Evolutionary conservation across 345 rosid genomes (phyloP).

Genomic region (Adansonia digitata): DNA sequence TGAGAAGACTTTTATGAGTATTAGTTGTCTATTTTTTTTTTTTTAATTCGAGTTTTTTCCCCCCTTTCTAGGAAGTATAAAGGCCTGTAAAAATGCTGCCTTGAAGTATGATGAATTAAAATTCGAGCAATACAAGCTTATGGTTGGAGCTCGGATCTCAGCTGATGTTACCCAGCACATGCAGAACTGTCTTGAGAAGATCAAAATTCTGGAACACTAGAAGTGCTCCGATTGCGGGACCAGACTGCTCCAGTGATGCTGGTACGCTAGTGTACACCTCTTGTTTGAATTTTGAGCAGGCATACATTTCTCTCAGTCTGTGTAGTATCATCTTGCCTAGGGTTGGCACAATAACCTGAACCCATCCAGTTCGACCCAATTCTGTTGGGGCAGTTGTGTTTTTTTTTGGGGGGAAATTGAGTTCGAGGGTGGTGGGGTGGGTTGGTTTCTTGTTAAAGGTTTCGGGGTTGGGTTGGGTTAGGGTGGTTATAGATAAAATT

Average conservation of each 20-base stretch:
- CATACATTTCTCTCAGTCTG: neutral
- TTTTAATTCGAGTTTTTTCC: neutral
- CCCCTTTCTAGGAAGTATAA: slow-evolving; percentile 43
- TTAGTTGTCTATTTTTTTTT: too few relatives aligned
- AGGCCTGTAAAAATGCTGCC: slow-evolving; percentile 61
- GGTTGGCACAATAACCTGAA: too few relatives aligned
- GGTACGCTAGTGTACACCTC: neutral
- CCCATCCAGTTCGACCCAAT: too few relatives aligned
- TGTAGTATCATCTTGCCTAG: neutral
- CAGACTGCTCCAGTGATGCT: neutral
- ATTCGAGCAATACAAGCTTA: slow-evolving; percentile 60
- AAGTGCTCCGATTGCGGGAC: neutral
- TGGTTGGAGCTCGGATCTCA: slow-evolving; percentile 34
- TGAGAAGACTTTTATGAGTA: too few relatives aligned
- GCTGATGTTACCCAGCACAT: slow-evolving; percentile 47
- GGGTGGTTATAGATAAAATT: too few relatives aligned
- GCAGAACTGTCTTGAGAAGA: slow-evolving; percentile 59
- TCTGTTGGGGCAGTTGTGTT: too few relatives aligned
- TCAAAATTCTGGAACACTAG: slow-evolving; percentile 51
- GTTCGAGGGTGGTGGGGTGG: too few relatives aligned
- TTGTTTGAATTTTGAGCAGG: neutral
- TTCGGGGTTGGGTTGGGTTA: too few relatives aligned
- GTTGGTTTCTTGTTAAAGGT: too few relatives aligned
- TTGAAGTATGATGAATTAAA: slow-evolving; percentile 74
- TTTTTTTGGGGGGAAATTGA: too few relatives aligned